phyloP scores from a whole-genome alignment of 1,284 basidiomycete species.

The Inonotus hispidus region DNA sequence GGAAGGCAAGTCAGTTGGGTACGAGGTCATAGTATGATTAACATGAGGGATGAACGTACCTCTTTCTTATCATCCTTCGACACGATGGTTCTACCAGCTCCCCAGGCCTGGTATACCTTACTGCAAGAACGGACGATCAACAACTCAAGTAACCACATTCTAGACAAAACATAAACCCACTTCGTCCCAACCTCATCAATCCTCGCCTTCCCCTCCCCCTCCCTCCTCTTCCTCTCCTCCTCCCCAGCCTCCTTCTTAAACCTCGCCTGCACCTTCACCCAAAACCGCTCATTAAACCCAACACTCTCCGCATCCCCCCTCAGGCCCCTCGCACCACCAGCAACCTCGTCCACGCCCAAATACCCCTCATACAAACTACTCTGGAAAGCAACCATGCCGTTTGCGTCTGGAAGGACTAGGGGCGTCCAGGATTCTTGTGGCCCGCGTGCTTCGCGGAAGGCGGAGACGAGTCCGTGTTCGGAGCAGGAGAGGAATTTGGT shows the following conservation, averaged over 20 bases:
- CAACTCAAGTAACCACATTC: slow-evolving; percentile 6
- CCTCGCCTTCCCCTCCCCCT: slow-evolving; percentile 33
- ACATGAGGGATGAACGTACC: slow-evolving; percentile 33
- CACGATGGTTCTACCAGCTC: slow-evolving; percentile 70
- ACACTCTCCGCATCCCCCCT: slow-evolving; percentile 80
- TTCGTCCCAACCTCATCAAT: slow-evolving; percentile 68
- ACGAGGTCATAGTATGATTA: slow-evolving; percentile 11
- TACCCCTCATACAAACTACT: slow-evolving; percentile 85
- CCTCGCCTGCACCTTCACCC: slow-evolving; percentile 86
- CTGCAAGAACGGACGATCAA: slow-evolving; percentile 35
- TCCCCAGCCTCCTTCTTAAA: slow-evolving; percentile 84
- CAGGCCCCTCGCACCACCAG: slow-evolving; percentile 71
- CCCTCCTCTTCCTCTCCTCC: slow-evolving; percentile 74
- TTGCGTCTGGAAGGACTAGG: slow-evolving; percentile 54
- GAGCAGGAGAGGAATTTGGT: slow-evolving; percentile 86
- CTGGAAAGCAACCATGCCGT: slow-evolving; percentile 76
- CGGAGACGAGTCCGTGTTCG: slow-evolving; percentile 73
- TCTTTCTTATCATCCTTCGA: slow-evolving; percentile 69
- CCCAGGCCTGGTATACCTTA: slow-evolving; percentile 81
- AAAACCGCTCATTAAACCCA: slow-evolving; percentile 77
- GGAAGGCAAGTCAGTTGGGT: slow-evolving; percentile 9
- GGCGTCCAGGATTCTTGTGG: slow-evolving; percentile 87
- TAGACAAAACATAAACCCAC: slow-evolving; percentile 42
- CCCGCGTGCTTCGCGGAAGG: slow-evolving; percentile 78
- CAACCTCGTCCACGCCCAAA: slow-evolving; percentile 75